Conservation (phyloP, 108 stramenopile genomes). For the Pseudonitzschia multiseries region DNA sequence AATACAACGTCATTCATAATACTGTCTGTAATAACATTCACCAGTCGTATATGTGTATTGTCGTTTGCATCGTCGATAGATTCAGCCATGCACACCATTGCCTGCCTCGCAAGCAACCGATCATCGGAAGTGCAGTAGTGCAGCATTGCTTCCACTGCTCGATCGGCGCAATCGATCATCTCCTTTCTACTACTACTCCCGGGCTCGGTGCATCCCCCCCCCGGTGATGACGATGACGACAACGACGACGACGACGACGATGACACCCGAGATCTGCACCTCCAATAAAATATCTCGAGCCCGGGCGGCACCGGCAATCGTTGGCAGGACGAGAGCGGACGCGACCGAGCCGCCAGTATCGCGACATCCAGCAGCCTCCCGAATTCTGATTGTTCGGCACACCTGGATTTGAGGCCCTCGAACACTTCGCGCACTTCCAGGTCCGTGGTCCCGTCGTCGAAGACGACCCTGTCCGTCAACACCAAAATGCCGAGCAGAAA, state of each 20-base stretch:
- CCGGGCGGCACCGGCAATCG: not conserved
- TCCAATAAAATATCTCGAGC: conserved; percentile 4
- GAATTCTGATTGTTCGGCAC: not conserved
- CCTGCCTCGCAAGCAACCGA: not conserved
- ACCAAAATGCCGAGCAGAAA: not conserved
- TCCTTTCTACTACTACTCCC: not conserved
- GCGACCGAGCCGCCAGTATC: not conserved
- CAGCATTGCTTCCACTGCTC: conserved; percentile 8
- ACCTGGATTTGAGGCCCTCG: not conserved
- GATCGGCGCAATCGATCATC: not conserved
- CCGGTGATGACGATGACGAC: too few species aligned
- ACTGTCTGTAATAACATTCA: not conserved
- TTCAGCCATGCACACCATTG: not conserved
- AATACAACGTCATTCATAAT: not conserved
- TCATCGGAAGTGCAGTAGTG: not conserved
- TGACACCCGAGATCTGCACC: not conserved
- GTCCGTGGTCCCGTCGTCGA: not conserved
- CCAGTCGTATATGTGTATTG: not conserved
- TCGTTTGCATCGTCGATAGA: not conserved
- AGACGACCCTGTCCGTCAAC: not conserved
- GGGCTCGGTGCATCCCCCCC: not conserved
- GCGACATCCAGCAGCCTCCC: not conserved
- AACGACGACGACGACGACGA: too few species aligned
- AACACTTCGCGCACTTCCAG: not conserved
- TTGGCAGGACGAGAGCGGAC: not conserved